Base-by-base conservation (phyloP, 148 eudicot genomes). In the Simmondsia chinensis region DNA sequence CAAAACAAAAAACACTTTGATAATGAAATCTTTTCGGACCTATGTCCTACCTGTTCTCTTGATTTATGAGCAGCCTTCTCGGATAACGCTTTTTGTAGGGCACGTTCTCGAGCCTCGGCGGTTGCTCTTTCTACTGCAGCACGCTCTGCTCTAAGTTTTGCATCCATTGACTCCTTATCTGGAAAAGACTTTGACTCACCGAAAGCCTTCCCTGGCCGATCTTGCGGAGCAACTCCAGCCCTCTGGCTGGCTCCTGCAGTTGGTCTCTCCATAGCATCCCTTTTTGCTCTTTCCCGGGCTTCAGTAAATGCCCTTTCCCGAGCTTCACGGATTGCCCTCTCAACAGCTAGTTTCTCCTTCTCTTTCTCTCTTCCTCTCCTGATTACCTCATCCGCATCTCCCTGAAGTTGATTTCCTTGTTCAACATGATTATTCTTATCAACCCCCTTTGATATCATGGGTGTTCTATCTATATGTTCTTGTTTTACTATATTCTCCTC, bases 81-180 rank as follows among this genome's bases (percentile, higher is more conserved):
- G n/a, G 89, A 82, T 59, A 74, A 43, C 32, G 94, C 77, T 69
- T 75, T 86, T 49, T 77, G 87, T 39, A 86, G 59, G 38, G 99
- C 99, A 48, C 99, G 99, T 54, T 82, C 89, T 52, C 96, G 75
- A 68, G 99, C 99, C 76, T 93, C 99, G 19, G 76, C 71, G 34
- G 86, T 80, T 9, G 94, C 99, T 66, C 96, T 65, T 60, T 93
- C 99, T 20, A 93, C 99, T 25, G 96, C 96, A 66, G 96, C 99
- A 13, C 99, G 94, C 64, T 93, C 94, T 15, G 82, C 74, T 64
- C 64, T 79, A 37, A 76, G 82, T 63, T 80, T 93, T 36, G 94
- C 86, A 49, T 82, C 81, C 5, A 43, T 38, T 5, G 82, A 66
- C 48, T 77, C 77, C 66, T 79, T 91, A 24, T 82, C 95, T 35